phyloP scores from a whole-genome alignment of 2,329 filamentous ascomycete species.

The Pezicula carpinea region DNA sequence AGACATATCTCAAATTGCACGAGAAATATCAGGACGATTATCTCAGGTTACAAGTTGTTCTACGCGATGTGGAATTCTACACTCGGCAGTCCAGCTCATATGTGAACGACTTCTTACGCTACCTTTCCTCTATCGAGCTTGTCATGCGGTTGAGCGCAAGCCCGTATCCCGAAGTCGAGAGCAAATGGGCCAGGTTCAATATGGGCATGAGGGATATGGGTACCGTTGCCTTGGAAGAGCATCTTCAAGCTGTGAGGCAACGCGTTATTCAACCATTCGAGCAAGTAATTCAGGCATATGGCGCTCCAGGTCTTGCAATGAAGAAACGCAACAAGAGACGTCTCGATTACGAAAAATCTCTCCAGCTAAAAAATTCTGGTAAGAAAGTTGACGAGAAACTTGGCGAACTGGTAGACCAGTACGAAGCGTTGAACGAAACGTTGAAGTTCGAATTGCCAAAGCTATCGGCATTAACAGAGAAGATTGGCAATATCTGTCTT shows the following conservation, averaged over 20 bases:
- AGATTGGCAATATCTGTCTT: constrained; percentile 77
- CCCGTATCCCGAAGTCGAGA: constrained; percentile 78
- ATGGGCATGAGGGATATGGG: constrained; percentile 83
- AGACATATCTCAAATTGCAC: constrained; percentile 72
- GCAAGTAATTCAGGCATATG: constrained; percentile 72
- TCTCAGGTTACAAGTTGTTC: constrained; percentile 82
- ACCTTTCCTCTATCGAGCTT: constrained; percentile 76
- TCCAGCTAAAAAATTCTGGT: constrained; percentile 70
- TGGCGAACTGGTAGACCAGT: constrained; percentile 79
- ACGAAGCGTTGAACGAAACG: constrained; percentile 78
- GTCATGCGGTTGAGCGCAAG: constrained; percentile 75
- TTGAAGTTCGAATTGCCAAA: constrained; percentile 88
- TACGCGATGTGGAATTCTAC: constrained; percentile 87
- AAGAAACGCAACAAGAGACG: constrained; percentile 93
- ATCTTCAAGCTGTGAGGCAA: constrained; percentile 68
- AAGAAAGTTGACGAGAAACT: constrained; percentile 87
- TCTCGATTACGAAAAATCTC: constrained; percentile 79
- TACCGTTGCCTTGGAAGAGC: constrained; percentile 75
- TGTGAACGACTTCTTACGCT: constrained; percentile 75
- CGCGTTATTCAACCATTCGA: constrained; percentile 83
- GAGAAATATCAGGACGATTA: constrained; percentile 91
- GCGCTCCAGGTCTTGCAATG: constrained; percentile 82
- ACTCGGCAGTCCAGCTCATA: constrained; percentile 76
- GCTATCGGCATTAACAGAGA: constrained; percentile 76
- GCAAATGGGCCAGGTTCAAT: constrained; percentile 91